A percentile compares a stretch with the other conserved stretches of the same genome.
Evolutionary conservation across 192 early-diverging fungal genomes (phyloP).

Genomic region (Geranomyces variabilis): DNA sequence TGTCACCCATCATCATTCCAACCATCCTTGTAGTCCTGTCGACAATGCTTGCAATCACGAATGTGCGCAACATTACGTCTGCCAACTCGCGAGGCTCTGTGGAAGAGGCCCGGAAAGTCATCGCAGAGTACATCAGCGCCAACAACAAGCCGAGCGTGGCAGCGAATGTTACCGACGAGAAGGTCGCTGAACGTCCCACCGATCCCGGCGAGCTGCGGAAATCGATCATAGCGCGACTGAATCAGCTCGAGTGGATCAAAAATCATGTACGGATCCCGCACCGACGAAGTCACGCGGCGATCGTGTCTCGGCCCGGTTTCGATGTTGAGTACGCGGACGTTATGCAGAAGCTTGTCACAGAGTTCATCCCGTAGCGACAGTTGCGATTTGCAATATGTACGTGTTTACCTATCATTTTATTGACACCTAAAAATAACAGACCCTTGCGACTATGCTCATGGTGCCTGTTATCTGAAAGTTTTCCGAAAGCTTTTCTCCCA

Average conservation of each 20-base stretch:
- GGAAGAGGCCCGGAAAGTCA: not conserved
- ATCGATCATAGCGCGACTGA: conserved; percentile 34
- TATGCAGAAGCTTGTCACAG: conserved; percentile 18
- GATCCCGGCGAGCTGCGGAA: conserved; percentile 15
- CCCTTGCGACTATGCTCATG: too few relatives aligned
- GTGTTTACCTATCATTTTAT: too few relatives aligned
- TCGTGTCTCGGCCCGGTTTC: conserved; percentile 24
- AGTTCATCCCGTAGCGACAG: conserved; percentile 7
- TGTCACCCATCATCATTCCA: conserved; percentile 24
- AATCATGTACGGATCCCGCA: conserved; percentile 22
- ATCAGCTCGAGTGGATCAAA: conserved; percentile 36
- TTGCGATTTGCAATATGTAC: too few relatives aligned
- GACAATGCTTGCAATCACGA: not conserved
- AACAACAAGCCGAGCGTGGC: not conserved
- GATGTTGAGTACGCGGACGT: conserved; percentile 12
- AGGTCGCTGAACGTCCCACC: not conserved
- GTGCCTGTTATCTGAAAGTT: too few relatives aligned
- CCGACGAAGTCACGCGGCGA: conserved; percentile 36
- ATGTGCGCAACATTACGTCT: not conserved
- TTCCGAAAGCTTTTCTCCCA: too few relatives aligned
- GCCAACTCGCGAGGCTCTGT: not conserved
- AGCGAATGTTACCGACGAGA: not conserved
- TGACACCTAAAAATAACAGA: too few relatives aligned
- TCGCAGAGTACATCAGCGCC: not conserved
- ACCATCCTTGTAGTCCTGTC: conserved; percentile 3